Percentiles rank a stretch among this genome's conserved stretches.
Conservation (phyloP, 139 green algal genomes). For the Zygnema circumcarinatum region DNA sequence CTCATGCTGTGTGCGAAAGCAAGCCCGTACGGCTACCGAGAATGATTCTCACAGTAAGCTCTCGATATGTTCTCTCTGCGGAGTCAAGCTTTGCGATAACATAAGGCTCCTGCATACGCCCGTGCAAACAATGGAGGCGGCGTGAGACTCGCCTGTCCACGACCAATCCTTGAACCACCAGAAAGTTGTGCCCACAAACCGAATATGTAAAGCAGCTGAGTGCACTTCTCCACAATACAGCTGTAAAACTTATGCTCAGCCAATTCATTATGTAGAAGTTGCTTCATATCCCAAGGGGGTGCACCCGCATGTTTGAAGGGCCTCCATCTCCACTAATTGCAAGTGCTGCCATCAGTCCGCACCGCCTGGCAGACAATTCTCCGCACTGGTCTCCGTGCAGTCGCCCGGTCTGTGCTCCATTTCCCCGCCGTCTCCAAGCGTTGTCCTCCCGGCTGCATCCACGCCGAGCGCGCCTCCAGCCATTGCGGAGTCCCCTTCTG, state of each 20-base stretch:
- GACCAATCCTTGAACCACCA: background rate
- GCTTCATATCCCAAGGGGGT: background rate
- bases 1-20: background rate
- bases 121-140: no score
- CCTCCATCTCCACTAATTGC: background rate
- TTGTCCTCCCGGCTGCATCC: no score
- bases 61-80: constrained; percentile 56
- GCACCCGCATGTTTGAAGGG: background rate
- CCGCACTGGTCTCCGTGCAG: background rate
- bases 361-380: background rate
- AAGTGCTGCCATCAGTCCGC: background rate
- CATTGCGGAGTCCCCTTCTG: no score
- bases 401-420: no score
- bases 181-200: background rate
- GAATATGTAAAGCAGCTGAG: background rate
- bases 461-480: no score
- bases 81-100: constrained; percentile 58
- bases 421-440: no score
- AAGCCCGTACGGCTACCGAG: no score
- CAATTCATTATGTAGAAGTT: background rate
- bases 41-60: constrained; percentile 63
- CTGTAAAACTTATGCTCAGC: background rate
- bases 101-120: constrained; percentile 52
- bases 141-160: no score
- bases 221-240: background rate